These are phyloP conservation scores for Fusarium sp. DNA, from an alignment of 2,329 filamentous ascomycete genomes.

Conservation along the genomic window DNA sequence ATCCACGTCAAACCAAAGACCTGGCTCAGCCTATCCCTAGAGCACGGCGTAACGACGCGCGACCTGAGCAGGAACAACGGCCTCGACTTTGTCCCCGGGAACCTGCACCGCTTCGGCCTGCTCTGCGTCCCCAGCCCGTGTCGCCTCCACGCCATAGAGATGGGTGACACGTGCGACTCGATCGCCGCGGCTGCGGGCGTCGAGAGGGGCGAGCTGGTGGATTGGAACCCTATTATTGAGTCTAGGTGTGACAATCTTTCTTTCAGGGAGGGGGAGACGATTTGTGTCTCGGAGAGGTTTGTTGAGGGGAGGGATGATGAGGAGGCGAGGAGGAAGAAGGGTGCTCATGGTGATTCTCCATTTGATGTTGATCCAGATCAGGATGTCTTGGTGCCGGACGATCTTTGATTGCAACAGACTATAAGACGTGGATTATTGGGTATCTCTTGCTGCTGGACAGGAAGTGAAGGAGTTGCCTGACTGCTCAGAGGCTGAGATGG, in stretches of 20 bases:
- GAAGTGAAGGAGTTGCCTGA: too few relatives aligned
- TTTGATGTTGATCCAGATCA: background rate
- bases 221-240: background rate
- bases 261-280: background rate
- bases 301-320: background rate
- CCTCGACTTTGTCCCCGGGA: background rate
- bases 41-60: background rate
- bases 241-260: background rate
- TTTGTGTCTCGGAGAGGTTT: background rate
- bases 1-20: background rate
- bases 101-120: background rate
- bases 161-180: constrained; percentile 2
- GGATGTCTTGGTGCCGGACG: background rate
- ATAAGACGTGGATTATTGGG: background rate
- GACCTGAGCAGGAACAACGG: background rate
- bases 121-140: background rate
- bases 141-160: background rate
- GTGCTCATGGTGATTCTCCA: background rate
- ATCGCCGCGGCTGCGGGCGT: background rate
- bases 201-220: background rate
- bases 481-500: background rate
- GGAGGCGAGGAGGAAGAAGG: background rate
- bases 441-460: background rate
- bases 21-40: background rate
- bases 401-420: background rate